phyloP scores from a whole-genome alignment of 495 filamentous ascomycete genomes.

The Schizothecium vesticola region DNA sequence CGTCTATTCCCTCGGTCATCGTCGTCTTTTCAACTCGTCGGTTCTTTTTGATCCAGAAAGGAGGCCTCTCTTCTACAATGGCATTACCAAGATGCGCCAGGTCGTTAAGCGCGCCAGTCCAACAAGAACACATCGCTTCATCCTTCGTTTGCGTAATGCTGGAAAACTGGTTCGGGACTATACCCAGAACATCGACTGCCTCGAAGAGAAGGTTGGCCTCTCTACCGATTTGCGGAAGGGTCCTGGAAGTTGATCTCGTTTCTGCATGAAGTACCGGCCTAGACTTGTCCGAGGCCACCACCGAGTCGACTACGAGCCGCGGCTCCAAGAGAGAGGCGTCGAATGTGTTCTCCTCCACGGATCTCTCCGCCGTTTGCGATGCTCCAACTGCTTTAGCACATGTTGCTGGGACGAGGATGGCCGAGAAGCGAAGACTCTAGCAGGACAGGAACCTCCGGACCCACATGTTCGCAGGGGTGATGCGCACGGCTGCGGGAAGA shows the following conservation, averaged over 20 bases:
- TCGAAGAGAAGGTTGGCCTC: slow-evolving; percentile 17
- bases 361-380: slow-evolving; percentile 16
- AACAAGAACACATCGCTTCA: slow-evolving; percentile 11
- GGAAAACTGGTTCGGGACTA: slow-evolving; percentile 15
- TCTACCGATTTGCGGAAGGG: slow-evolving; percentile 12
- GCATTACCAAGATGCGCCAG: slow-evolving; percentile 14
- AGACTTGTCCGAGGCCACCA: not conserved
- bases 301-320: slow-evolving; percentile 4
- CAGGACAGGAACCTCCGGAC: slow-evolving; percentile 4
- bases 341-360: slow-evolving; percentile 16
- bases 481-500: too few species aligned
- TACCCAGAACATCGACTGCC: slow-evolving; percentile 16
- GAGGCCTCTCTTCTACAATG: slow-evolving; percentile 13
- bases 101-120: slow-evolving; percentile 1
- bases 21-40: slow-evolving; percentile 10
- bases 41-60: slow-evolving; percentile 7
- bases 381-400: slow-evolving; percentile 8
- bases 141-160: slow-evolving; percentile 8
- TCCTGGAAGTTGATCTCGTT: slow-evolving; percentile 11
- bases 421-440: slow-evolving; percentile 14
- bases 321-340: slow-evolving; percentile 8
- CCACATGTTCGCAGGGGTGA: too few species aligned
- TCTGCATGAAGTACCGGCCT: slow-evolving; percentile 3
- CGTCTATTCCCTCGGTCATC: slow-evolving; percentile 8
- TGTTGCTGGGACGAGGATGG: slow-evolving; percentile 6